phyloP scores from a whole-genome alignment of 805 yeast genomes.

The Wickerhamiella azymoides region DNA sequence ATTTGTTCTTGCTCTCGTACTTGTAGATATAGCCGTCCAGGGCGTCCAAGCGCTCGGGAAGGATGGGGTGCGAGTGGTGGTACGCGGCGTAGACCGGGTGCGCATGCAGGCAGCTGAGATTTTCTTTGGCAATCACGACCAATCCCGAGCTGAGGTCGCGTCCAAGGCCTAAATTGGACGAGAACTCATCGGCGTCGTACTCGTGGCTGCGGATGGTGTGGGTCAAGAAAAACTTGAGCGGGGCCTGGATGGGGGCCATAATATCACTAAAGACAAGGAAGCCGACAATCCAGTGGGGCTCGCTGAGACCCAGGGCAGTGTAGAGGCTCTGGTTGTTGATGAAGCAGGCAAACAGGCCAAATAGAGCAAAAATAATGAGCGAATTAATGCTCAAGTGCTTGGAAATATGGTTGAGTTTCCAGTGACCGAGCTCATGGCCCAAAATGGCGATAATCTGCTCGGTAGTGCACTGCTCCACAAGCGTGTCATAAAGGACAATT shows the following conservation, averaged over 20 bases:
- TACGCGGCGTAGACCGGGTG: conserved; percentile 83
- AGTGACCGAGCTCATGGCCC: conserved; percentile 98
- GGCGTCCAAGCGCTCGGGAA: conserved; percentile 77
- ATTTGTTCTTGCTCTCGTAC: conserved; percentile 3
- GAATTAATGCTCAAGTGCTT: conserved; percentile 56
- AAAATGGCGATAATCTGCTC: conserved; percentile 83
- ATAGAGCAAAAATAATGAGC: conserved; percentile 46
- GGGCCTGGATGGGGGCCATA: conserved; percentile 61
- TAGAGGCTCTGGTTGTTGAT: conserved; percentile 67
- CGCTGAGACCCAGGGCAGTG: conserved; percentile 62
- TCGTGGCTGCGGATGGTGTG: conserved; percentile 73
- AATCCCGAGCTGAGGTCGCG: conserved; percentile 56
- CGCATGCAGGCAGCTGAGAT: conserved; percentile 74
- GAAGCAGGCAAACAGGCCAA: conserved; percentile 66
- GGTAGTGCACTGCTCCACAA: conserved; percentile 63
- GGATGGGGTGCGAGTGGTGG: conserved; percentile 81
- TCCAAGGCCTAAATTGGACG: conserved; percentile 59
- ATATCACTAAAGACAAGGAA: conserved; percentile 67
- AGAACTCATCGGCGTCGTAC: conserved; percentile 85
- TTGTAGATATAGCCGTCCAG: conserved; percentile 32
- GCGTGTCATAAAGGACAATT: conserved; percentile 85
- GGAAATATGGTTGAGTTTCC: conserved; percentile 85
- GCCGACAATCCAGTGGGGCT: conserved; percentile 67
- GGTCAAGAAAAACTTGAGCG: conserved; percentile 52
- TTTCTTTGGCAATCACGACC: conserved; percentile 63